Evolutionary conservation across 2,329 filamentous ascomycete species (phyloP), one percentile per base, ranked within the genome.

Genomic region (Chaetomium olivaceum): DNA sequence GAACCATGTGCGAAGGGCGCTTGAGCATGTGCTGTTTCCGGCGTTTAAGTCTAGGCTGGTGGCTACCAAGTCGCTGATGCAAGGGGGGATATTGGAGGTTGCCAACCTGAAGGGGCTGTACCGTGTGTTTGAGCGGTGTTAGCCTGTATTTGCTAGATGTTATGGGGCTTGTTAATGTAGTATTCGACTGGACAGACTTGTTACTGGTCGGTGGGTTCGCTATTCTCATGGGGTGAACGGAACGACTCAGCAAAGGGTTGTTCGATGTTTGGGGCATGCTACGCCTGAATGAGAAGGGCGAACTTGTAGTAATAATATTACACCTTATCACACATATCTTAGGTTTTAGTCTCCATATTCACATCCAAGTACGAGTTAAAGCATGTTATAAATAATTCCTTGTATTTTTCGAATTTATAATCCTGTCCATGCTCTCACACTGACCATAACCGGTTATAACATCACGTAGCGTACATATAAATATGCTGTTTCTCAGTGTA

Each of bases 31-130:
- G 11, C 84, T 99, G 63, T 98, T 99, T 71, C 95, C 95, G 0
- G 92, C 93, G 0, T 91, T 97, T 74, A 92, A 92, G 76, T 83
- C 90, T 5, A 84, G 93, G 64, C 78, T 99, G 56, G 87, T 98
- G 63, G 93, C 92, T 23, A 97, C 95, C 9, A 89, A 86, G 69
- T 83, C 85, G 5, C 79, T 98, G 72, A 86, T 96, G 78, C 87
- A 88, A 59, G 90, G 88, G 0, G 85, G 82, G 9, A 87, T 97
- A 12, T 80, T 96, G 56, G 94, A 99, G 77, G 87, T 97, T 58
- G 94, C 95, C 1, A 92, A 96, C 79, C 77, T 98, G 66, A 98
- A 97, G 77, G 93, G 93, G 0, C 76, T 99, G 65, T 99, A 99
- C 77, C 83, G 91, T 55, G 93, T 98, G 2, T 99, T 99, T 82